Conservation (phyloP, 768 basidiomycete species). For the Russula earlei region DNA sequence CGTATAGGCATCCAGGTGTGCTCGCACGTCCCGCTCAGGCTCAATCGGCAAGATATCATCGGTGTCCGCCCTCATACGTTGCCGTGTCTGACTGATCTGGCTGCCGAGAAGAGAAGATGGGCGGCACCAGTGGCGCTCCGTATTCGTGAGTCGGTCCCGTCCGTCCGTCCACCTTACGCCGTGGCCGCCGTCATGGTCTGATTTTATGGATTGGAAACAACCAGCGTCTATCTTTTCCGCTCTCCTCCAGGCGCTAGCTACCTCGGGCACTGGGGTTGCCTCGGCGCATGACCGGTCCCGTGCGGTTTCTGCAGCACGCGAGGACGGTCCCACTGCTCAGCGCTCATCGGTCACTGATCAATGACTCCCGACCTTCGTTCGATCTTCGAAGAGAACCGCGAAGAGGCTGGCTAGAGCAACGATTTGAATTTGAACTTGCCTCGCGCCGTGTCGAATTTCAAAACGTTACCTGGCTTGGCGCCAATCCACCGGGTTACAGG, state of each 20-base stretch:
- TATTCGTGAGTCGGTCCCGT: slow-evolving; percentile 81
- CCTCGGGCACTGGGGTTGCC: slow-evolving; percentile 29
- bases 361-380: too few species aligned
- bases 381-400: too few species aligned
- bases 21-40: slow-evolving; percentile 42
- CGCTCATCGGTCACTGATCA: slow-evolving; percentile 93
- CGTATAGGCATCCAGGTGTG: slow-evolving; percentile 38
- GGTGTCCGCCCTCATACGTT: slow-evolving; percentile 52
- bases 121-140: slow-evolving; percentile 82
- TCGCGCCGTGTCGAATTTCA: too few species aligned
- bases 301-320: slow-evolving; percentile 49
- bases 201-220: neutral
- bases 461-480: too few species aligned
- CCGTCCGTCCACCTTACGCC: too few species aligned
- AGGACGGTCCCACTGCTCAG: slow-evolving; percentile 77
- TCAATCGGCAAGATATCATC: slow-evolving; percentile 51
- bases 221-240: slow-evolving; percentile 87
- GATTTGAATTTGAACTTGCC: too few species aligned
- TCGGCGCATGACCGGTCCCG: slow-evolving; percentile 48
- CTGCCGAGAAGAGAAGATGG: slow-evolving; percentile 84
- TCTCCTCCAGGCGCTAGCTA: slow-evolving; percentile 62
- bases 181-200: too few species aligned
- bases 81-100: slow-evolving; percentile 61
- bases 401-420: too few species aligned
- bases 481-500: too few species aligned